A percentile compares a stretch with the other conserved stretches of the same genome.
Evolutionary conservation across 352 stramenopile species (phyloP).

Genomic region (Blastocystis sp.): DNA sequence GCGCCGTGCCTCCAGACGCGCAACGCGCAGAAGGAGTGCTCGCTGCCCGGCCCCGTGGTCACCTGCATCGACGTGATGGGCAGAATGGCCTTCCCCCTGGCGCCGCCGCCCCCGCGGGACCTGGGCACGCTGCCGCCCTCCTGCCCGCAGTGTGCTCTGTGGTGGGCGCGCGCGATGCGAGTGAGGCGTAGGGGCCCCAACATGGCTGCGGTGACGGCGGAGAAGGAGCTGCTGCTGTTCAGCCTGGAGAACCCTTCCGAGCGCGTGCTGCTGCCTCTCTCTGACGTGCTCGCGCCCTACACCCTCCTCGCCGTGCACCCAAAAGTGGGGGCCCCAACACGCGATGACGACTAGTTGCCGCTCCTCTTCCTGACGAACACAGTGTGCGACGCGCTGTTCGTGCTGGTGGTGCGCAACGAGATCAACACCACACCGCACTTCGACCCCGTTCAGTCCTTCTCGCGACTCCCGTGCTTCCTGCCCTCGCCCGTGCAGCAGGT

Average conservation of each 20-base stretch:
- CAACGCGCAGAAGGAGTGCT: not conserved
- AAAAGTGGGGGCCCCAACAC: not conserved
- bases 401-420: not conserved
- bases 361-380: not conserved
- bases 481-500: not conserved
- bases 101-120: not conserved
- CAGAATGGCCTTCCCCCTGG: conserved; percentile 1
- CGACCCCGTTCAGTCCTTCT: not conserved
- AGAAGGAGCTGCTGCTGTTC: not conserved
- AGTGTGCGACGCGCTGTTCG: not conserved
- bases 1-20: not conserved
- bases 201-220: not conserved
- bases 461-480: not conserved
- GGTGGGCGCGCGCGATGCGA: not conserved
- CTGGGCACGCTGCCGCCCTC: not conserved
- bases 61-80: conserved; percentile 26
- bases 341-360: not conserved
- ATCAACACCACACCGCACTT: not conserved
- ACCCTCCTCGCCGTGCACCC: not conserved
- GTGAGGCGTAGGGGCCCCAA: not conserved
- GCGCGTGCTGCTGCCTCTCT: not conserved
- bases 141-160: not conserved
- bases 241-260: not conserved
- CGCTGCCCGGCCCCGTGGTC: conserved; percentile 11
- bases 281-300: not conserved